Evolutionary conservation across 768 basidiomycete genomes (phyloP), one percentile per base, ranked within the genome.

Genomic region (Saitozyma podzolica): DNA sequence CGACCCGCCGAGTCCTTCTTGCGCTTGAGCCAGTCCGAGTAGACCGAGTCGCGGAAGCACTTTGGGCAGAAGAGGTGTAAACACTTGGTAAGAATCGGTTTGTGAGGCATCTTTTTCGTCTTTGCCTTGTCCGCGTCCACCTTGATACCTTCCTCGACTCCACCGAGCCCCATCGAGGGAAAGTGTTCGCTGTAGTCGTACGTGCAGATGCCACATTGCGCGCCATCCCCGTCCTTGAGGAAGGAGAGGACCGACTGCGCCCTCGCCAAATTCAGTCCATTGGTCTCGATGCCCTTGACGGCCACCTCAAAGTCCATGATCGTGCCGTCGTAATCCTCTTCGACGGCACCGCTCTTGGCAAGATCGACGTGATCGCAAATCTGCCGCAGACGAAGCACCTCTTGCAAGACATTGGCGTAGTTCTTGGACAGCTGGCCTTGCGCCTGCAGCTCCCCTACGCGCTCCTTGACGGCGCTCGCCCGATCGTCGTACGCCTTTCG

Each of bases 371-470:
- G 95, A 76, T 97, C 93, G 80, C 96, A 99, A 54, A 98, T 98
- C 82, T 98, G 95, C 58, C 96, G 89, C 51, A 99, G 84, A 20
- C 94, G 90, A 56, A 99, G 83, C 61, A 98, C 91, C 83, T 94
- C 93, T 80, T 97, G 95, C 68, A 99, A 80, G 72, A 99, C 95
- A 58, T 92, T 92, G 68, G 96, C 96, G 75, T 95, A 96, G 76
- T 96, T 97, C 85, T 96, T 96, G 88, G 94, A 91, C 57, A 96
- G 89, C 78, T 92, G 89, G 71, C 94, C 92, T 80, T 89, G 91
- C 79, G 87, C 84, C 40, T 89, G 86, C 67, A 97, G 83, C 74
- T 91, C 87, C 64, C 86, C 87, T 78, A 97, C 97, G 80, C 94
- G 90, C 52, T 90, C 89, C 81, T 92, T 93, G 58, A 91, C 92